These are phyloP conservation scores for Dryas alaskensis DNA, from an alignment of 306 rosid species.

Conservation along the genomic window DNA sequence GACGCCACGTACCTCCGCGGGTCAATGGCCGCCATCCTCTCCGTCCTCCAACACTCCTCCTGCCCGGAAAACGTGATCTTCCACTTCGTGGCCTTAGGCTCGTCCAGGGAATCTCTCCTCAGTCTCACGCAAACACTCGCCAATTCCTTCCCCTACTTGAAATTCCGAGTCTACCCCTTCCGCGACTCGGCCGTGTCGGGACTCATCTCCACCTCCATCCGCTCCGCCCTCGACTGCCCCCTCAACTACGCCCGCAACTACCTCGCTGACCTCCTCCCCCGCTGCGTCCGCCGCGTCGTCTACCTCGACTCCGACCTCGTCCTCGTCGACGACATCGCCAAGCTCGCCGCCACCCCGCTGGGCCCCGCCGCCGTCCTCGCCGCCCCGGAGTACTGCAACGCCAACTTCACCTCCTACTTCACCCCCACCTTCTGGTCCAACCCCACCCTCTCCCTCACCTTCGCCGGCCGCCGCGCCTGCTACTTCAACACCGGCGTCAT, in stretches of 20 bases:
- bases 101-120: constrained; percentile 28
- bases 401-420: constrained; percentile 74
- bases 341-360: constrained; percentile 63
- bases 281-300: constrained; percentile 49
- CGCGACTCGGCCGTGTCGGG: constrained; percentile 57
- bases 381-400: constrained; percentile 97
- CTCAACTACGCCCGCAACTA: constrained; percentile 96
- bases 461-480: constrained; percentile 67
- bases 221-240: constrained; percentile 85
- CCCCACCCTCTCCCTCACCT: constrained; percentile 66
- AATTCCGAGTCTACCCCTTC: constrained; percentile 75
- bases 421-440: constrained; percentile 88
- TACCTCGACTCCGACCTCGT: constrained; percentile 92
- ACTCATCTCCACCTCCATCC: constrained; percentile 80
- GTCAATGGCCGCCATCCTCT: constrained; percentile 89
- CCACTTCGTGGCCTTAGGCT: constrained; percentile 69
- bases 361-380: constrained; percentile 52
- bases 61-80: constrained; percentile 76
- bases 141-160: constrained; percentile 68
- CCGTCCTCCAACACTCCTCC: constrained; percentile 91
- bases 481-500: constrained; percentile 97
- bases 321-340: constrained; percentile 83
- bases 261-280: constrained; percentile 63
- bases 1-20: constrained; percentile 88
- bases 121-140: constrained; percentile 32